Evolutionary conservation across 2,329 filamentous ascomycete genomes (phyloP).

Genomic region (Pseudocercospora crystallina): DNA sequence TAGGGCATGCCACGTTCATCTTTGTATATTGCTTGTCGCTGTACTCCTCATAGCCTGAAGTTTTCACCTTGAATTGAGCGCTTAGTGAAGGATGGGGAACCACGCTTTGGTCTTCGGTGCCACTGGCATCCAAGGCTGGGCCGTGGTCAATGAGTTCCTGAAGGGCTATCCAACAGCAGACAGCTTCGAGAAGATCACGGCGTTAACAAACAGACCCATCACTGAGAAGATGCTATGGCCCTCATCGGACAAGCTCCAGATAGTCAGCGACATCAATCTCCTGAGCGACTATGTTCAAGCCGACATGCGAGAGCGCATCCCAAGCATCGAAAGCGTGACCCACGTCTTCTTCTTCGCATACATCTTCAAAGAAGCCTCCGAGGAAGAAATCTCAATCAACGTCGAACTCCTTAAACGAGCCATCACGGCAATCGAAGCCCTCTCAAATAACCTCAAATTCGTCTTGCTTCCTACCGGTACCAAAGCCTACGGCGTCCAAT

Average conservation of each 20-base stretch:
- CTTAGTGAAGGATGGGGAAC: conserved; percentile 7
- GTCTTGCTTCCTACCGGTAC: conserved; percentile 39
- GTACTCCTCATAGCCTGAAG: too few relatives aligned
- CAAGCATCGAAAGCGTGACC: conserved; percentile 41
- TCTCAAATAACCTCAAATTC: conserved; percentile 40
- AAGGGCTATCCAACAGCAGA: conserved; percentile 47
- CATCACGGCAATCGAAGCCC: conserved; percentile 36
- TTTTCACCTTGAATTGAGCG: too few relatives aligned
- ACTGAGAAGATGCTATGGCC: conserved; percentile 40
- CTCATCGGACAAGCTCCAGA: conserved; percentile 39
- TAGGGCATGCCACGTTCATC: too few relatives aligned
- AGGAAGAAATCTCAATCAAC: conserved; percentile 41
- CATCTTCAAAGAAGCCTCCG: conserved; percentile 37
- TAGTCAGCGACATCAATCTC: conserved; percentile 46
- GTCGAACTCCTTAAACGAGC: conserved; percentile 44
- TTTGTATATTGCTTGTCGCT: too few relatives aligned
- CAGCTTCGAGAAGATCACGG: conserved; percentile 47
- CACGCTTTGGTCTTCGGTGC: conserved; percentile 42
- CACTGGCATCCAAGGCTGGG: conserved; percentile 53
- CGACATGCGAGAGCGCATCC: conserved; percentile 34
- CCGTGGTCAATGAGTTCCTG: conserved; percentile 50
- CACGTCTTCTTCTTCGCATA: conserved; percentile 45
- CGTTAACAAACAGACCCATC: conserved; percentile 49
- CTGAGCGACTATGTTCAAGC: conserved; percentile 42
- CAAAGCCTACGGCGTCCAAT: conserved; percentile 45